These are phyloP conservation scores for Patellifolia procumbens DNA, from an alignment of 179 eudicot genomes.

Conservation along the genomic window DNA sequence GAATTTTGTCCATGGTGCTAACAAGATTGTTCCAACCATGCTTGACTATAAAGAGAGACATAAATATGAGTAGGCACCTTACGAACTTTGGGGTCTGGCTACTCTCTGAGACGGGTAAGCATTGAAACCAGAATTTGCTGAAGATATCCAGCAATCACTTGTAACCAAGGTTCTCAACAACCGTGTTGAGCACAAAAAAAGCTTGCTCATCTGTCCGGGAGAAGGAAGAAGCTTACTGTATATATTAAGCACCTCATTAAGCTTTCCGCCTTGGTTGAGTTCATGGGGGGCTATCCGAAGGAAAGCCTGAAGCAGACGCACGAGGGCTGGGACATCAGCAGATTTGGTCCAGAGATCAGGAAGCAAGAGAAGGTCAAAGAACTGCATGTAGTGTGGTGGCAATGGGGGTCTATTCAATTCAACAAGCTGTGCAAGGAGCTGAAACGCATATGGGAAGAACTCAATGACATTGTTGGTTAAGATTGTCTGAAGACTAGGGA, in stretches of 20 bases:
- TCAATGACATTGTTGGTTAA: conserved; percentile 64
- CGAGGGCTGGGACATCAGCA: conserved; percentile 95
- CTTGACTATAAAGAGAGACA: conserved; percentile 84
- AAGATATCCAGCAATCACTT: conserved; percentile 58
- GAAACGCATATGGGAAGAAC: conserved; percentile 92
- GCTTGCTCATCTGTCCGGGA: conserved; percentile 87
- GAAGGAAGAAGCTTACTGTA: conserved; percentile 60
- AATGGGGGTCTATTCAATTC: conserved; percentile 78
- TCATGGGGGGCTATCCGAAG: conserved; percentile 83
- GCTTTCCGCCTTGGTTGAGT: conserved; percentile 67
- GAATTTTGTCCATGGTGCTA: conserved; percentile 61
- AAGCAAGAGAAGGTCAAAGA: conserved; percentile 65
- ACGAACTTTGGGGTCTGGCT: conserved; percentile 63
- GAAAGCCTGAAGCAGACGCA: conserved; percentile 91
- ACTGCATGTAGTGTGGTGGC: conserved; percentile 69
- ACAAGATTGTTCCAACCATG: conserved; percentile 75
- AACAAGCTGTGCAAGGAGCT: conserved; percentile 89
- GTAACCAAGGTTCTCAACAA: conserved; percentile 75
- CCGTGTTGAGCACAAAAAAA: conserved; percentile 87
- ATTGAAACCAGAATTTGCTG: conserved; percentile 57
- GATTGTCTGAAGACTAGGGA: conserved; percentile 71
- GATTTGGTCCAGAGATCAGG: conserved; percentile 81
- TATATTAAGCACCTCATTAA: conserved; percentile 66
- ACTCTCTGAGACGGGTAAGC: conserved; percentile 66
- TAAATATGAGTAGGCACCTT: conserved; percentile 68